Conservation (phyloP, 768 basidiomycete genomes). For the Amanita thiersii region DNA sequence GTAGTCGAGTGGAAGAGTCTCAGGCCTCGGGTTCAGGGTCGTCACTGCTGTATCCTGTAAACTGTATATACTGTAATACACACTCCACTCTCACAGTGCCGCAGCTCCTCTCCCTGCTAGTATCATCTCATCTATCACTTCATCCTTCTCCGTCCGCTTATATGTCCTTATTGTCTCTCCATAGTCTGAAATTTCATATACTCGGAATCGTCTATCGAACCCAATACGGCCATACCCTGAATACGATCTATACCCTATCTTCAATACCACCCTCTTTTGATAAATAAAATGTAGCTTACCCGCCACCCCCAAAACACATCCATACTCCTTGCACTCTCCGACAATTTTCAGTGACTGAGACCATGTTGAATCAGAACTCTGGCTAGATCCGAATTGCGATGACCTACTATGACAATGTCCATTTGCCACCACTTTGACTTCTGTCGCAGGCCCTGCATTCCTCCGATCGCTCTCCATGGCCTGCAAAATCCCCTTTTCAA, state of each 20-base stretch:
- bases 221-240: constrained; percentile 77
- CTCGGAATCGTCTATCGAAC: constrained; percentile 88
- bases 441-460: constrained; percentile 37
- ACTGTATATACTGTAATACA: not conserved
- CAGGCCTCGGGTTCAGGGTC: not conserved
- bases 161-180: constrained; percentile 90
- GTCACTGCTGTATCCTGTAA: too few species aligned
- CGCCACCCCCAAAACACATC: constrained; percentile 87
- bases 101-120: constrained; percentile 47
- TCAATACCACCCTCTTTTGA: not conserved
- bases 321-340: constrained; percentile 79
- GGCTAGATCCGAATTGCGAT: not conserved
- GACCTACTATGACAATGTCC: constrained; percentile 81
- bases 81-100: constrained; percentile 11
- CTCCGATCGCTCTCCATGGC: constrained; percentile 66
- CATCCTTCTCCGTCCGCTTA: constrained; percentile 71
- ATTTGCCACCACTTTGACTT: constrained; percentile 85
- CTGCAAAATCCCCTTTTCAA: constrained; percentile 69
- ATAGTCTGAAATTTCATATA: constrained; percentile 82
- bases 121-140: constrained; percentile 55
- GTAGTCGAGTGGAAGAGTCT: not conserved
- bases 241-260: constrained; percentile 46
- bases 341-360: constrained; percentile 81
- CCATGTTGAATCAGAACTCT: not conserved
- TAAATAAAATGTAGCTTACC: constrained; percentile 32